Base-by-base conservation (phyloP, 257 asterid species). In the Sherardia arvensis region DNA sequence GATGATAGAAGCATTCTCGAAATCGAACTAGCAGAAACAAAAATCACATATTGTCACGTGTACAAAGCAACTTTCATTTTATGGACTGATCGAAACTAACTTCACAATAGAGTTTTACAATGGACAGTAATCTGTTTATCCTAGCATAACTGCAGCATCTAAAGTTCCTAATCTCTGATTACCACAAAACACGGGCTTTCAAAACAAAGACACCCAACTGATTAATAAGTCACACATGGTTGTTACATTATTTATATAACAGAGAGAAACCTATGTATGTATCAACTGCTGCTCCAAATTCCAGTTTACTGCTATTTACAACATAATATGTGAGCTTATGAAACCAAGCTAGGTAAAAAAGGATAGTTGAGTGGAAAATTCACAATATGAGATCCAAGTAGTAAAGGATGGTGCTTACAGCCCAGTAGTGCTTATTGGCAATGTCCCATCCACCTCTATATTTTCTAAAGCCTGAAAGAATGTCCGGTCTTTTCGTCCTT, bases 401-500 rank as follows among this genome's bases (percentile, higher is more conserved):
- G 22, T 33, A 45, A n/a, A 67, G 38, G 43, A 30, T 5, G 36
- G 61, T 69, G 25, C 95, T 84, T 79, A 90, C 97, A 74, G 93
- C 84, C 96, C 95, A 90, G 76, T 90, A 90, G 70, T 90, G 97
- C 72, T 86, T 84, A 77, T 90, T 84, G 79, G 87, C 81, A 79
- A 93, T 85, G 66, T 93, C 90, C 97, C 99, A 93, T 85, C 99
- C 99, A 72, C 95, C 97, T 80, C 82, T 82, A 77, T 93, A 93
- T 74, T 79, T 84, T 51, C 67, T 88, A 76, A 93, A 90, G 60
- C 71, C 71, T 9, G 88, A 74, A 59, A 90, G 86, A 66, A 93
- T 81, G 60, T 93, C 96, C 0, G 94, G 96, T 77, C 99, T 80
- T 58, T 65, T 80, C 20, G 99, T 90, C 82, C 97, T 75, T 75